These are phyloP conservation scores for Russula virescens DNA, from an alignment of 768 basidiomycete species.

Conservation along the genomic window DNA sequence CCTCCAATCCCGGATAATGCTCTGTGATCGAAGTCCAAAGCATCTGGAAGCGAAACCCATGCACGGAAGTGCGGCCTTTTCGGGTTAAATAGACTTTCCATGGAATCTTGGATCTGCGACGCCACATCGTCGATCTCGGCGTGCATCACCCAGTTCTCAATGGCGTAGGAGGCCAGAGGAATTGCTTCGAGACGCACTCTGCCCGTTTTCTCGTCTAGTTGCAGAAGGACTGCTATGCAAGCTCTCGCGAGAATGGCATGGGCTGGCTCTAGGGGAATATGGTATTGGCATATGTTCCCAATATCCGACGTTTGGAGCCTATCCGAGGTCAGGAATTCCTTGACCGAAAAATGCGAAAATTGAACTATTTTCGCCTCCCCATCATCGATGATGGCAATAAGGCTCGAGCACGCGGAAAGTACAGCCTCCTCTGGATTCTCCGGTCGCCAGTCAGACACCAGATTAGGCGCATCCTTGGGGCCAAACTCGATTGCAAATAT, in stretches of 20 bases:
- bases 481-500: background rate
- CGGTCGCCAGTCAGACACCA: background rate
- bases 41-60: background rate
- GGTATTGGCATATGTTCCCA: background rate
- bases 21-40: too few relatives aligned
- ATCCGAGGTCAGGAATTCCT: background rate
- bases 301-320: background rate
- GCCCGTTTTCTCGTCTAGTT: background rate
- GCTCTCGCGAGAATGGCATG: background rate
- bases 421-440: background rate
- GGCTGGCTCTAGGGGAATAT: background rate
- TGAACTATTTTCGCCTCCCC: background rate
- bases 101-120: background rate
- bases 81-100: background rate
- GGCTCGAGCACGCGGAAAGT: background rate
- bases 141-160: background rate
- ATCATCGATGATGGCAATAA: background rate
- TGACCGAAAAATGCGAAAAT: background rate
- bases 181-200: background rate
- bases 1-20: too few relatives aligned
- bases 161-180: background rate
- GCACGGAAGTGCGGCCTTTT: background rate
- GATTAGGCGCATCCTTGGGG: background rate
- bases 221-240: background rate
- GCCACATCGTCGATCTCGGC: background rate